Evolutionary conservation across 345 rosid species (phyloP), one percentile per base, ranked within the genome.

Genomic region (Noccaea caerulescens): DNA sequence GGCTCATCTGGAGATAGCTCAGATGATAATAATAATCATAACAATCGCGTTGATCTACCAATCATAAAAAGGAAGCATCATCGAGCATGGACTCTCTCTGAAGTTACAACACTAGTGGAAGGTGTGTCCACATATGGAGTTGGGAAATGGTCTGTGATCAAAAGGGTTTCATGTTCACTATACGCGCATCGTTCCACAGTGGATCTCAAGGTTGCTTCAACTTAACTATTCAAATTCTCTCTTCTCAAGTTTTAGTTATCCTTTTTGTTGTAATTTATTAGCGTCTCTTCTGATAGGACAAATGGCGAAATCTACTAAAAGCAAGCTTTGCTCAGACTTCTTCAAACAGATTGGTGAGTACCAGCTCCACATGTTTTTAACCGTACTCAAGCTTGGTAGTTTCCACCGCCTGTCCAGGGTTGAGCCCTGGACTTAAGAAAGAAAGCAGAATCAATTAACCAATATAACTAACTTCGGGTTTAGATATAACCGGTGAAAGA

Each of bases 121-220:
- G 96, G 97, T 73, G 99, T 91, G 10, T 80, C 97, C 23, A 86
- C 79, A 69, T 83, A 81, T 77, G 99, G 99, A 57, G 95, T 91
- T 20, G 97, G 97, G 63, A 82, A 93, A 79, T 94, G 99, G 99
- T 89, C 95, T 45, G 93, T 83, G 86, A 94, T 94, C 77, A 94
- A 85, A 81, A 77, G 82, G 74, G 86, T 87, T 50, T 83, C 90
- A 30, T 91, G 86, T 80, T 83, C 99, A 59, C 84, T 95, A 14
- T 82, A 74, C 77, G 73, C 89, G 0, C 81, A 85, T 79, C 94
- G 96, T 51, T 87, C 97, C 30, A 74, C 99, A 46, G 97, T 93
- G 27, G 99, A 93, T 84, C 91, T 93, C 64, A 93, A 93, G 96
- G 99, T 93, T 67, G 20, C 46, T 73, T 58, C 78, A 4, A 41